phyloP scores from a whole-genome alignment of 2,329 filamentous ascomycete genomes.

The Xenoacremonium recifei region DNA sequence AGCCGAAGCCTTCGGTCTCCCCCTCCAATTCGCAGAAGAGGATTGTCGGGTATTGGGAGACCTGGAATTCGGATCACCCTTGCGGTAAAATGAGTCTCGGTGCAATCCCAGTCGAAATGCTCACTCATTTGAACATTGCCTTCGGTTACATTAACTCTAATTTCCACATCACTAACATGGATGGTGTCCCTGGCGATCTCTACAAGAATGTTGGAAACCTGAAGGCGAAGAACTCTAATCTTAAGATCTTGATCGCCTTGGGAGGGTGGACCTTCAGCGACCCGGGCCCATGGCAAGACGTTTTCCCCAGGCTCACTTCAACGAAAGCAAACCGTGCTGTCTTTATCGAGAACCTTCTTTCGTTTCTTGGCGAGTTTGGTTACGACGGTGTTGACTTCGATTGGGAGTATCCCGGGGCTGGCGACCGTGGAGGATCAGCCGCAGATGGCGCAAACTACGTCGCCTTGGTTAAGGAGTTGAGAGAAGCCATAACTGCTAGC shows the following conservation, averaged over 20 bases:
- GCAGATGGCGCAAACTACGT: constrained; percentile 36
- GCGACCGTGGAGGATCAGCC: constrained; percentile 34
- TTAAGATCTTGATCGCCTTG: constrained; percentile 38
- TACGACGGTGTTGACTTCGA: constrained; percentile 27
- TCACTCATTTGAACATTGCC: constrained; percentile 14
- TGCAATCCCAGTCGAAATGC: constrained; percentile 3
- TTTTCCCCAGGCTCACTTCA: constrained; percentile 19
- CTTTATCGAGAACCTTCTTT: constrained; percentile 9
- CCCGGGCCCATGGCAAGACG: constrained; percentile 21
- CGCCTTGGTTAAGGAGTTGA: constrained; percentile 15
- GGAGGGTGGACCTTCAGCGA: constrained; percentile 44
- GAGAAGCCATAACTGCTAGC: constrained; percentile 20
- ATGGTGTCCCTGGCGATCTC: not conserved
- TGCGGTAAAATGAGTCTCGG: constrained; percentile 7
- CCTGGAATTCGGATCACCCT: constrained; percentile 1
- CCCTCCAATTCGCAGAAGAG: not conserved
- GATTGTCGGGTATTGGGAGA: constrained; percentile 13
- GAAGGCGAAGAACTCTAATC: constrained; percentile 24
- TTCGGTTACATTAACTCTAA: constrained; percentile 9
- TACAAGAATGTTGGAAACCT: constrained; percentile 12
- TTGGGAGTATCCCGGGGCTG: constrained; percentile 30
- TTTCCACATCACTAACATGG: not conserved
- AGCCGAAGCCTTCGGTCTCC: not conserved
- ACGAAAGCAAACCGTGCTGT: not conserved
- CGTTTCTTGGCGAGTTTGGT: constrained; percentile 11